phyloP scores from a whole-genome alignment of 2,329 filamentous ascomycete species.

The Amauroascus niger region DNA sequence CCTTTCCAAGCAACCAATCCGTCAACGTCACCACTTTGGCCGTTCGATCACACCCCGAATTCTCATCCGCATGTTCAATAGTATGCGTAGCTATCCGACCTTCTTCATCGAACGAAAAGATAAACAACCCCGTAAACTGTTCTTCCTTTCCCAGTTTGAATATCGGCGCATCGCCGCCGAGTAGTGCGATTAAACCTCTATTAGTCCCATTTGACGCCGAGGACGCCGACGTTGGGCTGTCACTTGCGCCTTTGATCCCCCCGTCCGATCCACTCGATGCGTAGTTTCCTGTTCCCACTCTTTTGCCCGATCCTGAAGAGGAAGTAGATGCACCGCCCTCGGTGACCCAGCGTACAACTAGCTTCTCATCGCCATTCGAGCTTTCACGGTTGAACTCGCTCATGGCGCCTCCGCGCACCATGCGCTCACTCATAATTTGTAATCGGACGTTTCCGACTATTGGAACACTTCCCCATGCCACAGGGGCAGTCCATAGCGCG shows the following conservation, averaged over 20 bases:
- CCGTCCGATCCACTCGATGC: constrained; percentile 4
- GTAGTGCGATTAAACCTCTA: constrained; percentile 36
- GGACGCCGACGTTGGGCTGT: constrained; percentile 12
- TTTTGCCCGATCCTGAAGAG: not conserved
- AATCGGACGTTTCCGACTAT: constrained; percentile 83
- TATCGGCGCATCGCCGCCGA: constrained; percentile 45
- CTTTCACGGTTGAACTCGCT: constrained; percentile 30
- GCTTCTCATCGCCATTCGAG: constrained; percentile 53
- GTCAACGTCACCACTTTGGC: constrained; percentile 82
- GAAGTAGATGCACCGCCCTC: constrained; percentile 23
- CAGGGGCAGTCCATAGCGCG: constrained; percentile 88
- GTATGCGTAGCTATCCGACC: constrained; percentile 79
- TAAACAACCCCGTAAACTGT: constrained; percentile 83
- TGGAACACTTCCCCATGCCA: constrained; percentile 89
- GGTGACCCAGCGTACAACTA: constrained; percentile 86
- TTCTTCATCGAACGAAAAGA: constrained; percentile 87
- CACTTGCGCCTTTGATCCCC: not conserved
- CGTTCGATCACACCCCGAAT: constrained; percentile 71
- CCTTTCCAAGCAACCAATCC: constrained; percentile 83
- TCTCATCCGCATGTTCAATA: constrained; percentile 85
- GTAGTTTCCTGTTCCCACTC: not conserved
- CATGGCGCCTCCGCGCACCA: constrained; percentile 51
- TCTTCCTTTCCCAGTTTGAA: constrained; percentile 50
- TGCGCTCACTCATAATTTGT: constrained; percentile 79
- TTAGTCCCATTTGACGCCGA: constrained; percentile 29